A percentile compares a stretch with the other conserved stretches of the same genome.
phyloP scores from a whole-genome alignment of 345 rosid species.

The Pugionium cornutum region DNA sequence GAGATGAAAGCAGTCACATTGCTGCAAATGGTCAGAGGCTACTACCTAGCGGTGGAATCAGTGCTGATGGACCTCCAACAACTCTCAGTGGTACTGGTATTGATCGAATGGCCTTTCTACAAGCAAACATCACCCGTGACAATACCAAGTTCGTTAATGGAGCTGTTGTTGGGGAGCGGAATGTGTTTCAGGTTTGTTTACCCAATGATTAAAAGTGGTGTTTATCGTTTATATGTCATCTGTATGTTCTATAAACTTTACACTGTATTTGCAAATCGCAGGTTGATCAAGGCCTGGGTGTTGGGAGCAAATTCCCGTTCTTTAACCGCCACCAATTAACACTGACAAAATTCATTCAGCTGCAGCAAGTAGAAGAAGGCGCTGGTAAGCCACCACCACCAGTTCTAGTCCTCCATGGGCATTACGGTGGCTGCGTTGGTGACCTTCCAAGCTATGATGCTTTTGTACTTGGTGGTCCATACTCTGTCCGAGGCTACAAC shows the following conservation, averaged over 20 bases:
- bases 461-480: slow-evolving; percentile 97
- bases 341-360: slow-evolving; percentile 76
- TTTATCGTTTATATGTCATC: slow-evolving; percentile 1
- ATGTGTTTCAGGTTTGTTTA: slow-evolving; percentile 87
- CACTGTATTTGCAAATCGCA: slow-evolving; percentile 38
- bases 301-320: slow-evolving; percentile 94
- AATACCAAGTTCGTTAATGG: slow-evolving; percentile 93
- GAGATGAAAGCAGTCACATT: slow-evolving; percentile 95
- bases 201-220: not conserved
- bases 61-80: slow-evolving; percentile 99
- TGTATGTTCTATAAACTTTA: slow-evolving; percentile 19
- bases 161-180: slow-evolving; percentile 93
- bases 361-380: slow-evolving; percentile 86
- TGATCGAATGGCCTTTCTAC: slow-evolving; percentile 86
- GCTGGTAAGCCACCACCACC: slow-evolving; percentile 85
- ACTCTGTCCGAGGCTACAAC: slow-evolving; percentile 96
- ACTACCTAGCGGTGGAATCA: slow-evolving; percentile 94
- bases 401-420: slow-evolving; percentile 90
- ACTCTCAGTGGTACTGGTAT: slow-evolving; percentile 97
- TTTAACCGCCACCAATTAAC: slow-evolving; percentile 96
- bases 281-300: slow-evolving; percentile 98
- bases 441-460: slow-evolving; percentile 99
- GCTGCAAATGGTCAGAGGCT: slow-evolving; percentile 87
- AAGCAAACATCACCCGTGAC: slow-evolving; percentile 96
- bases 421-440: slow-evolving; percentile 98